These are phyloP conservation scores for Entomophthora muscae DNA, from an alignment of 371 early-diverging fungal species.

Conservation along the genomic window DNA sequence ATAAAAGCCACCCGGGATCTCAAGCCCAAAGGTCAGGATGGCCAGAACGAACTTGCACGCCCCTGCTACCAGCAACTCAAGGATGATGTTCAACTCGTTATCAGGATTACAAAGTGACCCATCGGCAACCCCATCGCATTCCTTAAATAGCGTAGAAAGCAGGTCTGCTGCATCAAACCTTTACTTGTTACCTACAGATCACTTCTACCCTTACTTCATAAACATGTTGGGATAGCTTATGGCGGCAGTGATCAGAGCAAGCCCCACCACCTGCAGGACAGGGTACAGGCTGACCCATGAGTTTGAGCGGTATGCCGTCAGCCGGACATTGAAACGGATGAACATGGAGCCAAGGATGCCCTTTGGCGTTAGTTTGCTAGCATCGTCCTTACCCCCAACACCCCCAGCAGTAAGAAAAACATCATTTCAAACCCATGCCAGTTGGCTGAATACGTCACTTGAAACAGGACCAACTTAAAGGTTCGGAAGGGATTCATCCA, in stretches of 20 bases:
- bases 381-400: constrained; percentile 50
- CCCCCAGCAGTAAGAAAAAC: constrained; percentile 73
- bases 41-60: constrained; percentile 44
- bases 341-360: constrained; percentile 81
- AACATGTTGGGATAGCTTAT: constrained; percentile 66
- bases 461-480: constrained; percentile 63
- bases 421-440: constrained; percentile 65
- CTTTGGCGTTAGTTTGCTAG: constrained; percentile 17
- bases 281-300: constrained; percentile 39
- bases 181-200: not conserved
- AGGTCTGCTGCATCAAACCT: constrained; percentile 42
- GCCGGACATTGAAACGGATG: constrained; percentile 51
- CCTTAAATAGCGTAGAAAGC: constrained; percentile 46
- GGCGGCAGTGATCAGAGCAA: constrained; percentile 53
- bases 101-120: constrained; percentile 20
- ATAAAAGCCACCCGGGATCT: constrained; percentile 59
- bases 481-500: constrained; percentile 61
- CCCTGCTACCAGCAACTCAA: constrained; percentile 33
- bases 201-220: constrained; percentile 23
- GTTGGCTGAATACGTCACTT: constrained; percentile 51
- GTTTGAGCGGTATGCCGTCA: constrained; percentile 46
- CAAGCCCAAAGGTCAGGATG: constrained; percentile 60
- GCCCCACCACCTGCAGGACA: constrained; percentile 45
- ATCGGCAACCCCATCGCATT: constrained; percentile 28
- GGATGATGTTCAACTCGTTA: not conserved